These are phyloP conservation scores for Diplodia seriata DNA, from an alignment of 2,329 filamentous ascomycete genomes.

Conservation along the genomic window DNA sequence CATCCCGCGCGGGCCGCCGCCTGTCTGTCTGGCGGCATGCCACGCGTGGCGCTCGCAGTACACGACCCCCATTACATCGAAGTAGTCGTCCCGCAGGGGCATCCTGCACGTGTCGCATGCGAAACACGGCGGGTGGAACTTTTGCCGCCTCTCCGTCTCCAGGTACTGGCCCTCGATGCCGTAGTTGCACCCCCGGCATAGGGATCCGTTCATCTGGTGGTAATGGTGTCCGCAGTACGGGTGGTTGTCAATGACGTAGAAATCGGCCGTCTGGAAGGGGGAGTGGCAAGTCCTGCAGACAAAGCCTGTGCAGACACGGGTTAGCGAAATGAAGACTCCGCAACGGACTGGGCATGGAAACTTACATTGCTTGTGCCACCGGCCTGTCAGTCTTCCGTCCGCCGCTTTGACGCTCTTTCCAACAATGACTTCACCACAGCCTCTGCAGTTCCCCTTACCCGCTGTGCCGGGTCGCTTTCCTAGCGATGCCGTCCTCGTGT, in stretches of 20 bases:
- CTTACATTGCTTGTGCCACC: slow-evolving; percentile 87
- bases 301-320: slow-evolving; percentile 58
- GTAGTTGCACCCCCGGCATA: slow-evolving; percentile 78
- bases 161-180: slow-evolving; percentile 96
- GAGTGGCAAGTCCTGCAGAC: slow-evolving; percentile 83
- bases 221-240: slow-evolving; percentile 95
- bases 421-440: slow-evolving; percentile 77
- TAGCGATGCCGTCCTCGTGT: slow-evolving; percentile 32
- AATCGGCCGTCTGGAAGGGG: slow-evolving; percentile 85
- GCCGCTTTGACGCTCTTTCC: slow-evolving; percentile 95
- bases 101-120: slow-evolving; percentile 79
- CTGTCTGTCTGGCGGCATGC: slow-evolving; percentile 55
- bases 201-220: slow-evolving; percentile 85
- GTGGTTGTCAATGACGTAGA: slow-evolving; percentile 86
- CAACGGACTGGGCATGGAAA: slow-evolving; percentile 7
- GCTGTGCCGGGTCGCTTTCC: slow-evolving; percentile 39
- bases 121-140: slow-evolving; percentile 89
- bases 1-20: slow-evolving; percentile 36
- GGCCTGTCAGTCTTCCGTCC: slow-evolving; percentile 87
- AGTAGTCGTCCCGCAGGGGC: slow-evolving; percentile 83
- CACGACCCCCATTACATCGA: slow-evolving; percentile 79
- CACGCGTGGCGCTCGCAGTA: slow-evolving; percentile 90
- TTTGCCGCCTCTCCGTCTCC: slow-evolving; percentile 77
- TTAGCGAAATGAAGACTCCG: slow-evolving; percentile 31
- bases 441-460: slow-evolving; percentile 77